These are phyloP conservation scores for Trichoderma arundinaceum DNA, from an alignment of 2,329 filamentous ascomycete species.

Conservation along the genomic window DNA sequence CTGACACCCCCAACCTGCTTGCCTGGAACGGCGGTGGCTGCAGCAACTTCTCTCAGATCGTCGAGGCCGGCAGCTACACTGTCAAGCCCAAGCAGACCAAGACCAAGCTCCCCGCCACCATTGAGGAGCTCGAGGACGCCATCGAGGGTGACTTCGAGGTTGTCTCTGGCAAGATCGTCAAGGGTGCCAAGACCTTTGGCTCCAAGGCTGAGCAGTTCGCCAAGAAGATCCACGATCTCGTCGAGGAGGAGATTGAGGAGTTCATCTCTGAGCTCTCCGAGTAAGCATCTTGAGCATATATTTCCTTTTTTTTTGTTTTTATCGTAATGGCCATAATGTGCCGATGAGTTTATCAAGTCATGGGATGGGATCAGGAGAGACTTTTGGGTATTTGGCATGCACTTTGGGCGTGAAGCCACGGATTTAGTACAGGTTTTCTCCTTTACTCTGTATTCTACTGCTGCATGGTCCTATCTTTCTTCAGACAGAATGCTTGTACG, in stretches of 20 bases:
- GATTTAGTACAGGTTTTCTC: conserved; percentile 31
- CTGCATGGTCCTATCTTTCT: conserved; percentile 18
- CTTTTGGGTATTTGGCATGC: conserved; percentile 39
- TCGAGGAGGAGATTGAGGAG: conserved; percentile 66
- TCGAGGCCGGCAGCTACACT: conserved; percentile 72
- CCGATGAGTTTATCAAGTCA: conserved; percentile 21
- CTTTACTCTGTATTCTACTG: conserved; percentile 27
- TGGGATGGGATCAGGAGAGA: conserved; percentile 25
- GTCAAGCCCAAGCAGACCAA: conserved; percentile 48
- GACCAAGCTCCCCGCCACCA: conserved; percentile 46
- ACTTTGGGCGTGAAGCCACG: conserved; percentile 33
- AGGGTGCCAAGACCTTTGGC: conserved; percentile 58
- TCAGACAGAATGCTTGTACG: conserved; percentile 32
- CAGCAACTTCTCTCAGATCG: conserved; percentile 86
- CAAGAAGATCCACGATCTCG: conserved; percentile 66
- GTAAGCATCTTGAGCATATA: conserved; percentile 43
- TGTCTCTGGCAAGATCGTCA: conserved; percentile 60
- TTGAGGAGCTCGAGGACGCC: conserved; percentile 66
- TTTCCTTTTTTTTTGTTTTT: conserved; percentile 30
- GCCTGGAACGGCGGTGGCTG: conserved; percentile 98
- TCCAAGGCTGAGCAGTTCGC: conserved; percentile 66
- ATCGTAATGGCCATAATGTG: conserved; percentile 21
- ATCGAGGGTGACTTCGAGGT: conserved; percentile 67
- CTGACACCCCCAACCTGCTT: conserved; percentile 88
- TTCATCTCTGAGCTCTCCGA: conserved; percentile 60